Conservation (phyloP, 2,329 filamentous ascomycete genomes). For the Aspergillus tubingensis region DNA sequence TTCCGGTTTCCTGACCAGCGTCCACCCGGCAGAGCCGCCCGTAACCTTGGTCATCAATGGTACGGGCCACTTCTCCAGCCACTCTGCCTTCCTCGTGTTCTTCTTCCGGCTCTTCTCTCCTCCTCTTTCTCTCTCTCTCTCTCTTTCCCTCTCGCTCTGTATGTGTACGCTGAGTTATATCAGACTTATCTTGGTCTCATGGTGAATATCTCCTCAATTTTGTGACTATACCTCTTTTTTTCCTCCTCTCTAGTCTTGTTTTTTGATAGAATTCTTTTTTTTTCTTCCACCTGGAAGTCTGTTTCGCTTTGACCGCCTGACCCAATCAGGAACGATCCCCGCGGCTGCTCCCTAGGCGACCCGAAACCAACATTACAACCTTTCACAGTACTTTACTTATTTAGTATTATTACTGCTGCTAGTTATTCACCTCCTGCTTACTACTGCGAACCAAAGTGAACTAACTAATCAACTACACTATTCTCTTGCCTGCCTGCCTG, state of each 20-base stretch:
- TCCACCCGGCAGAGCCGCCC: constrained; percentile 19
- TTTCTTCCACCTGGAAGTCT: background rate
- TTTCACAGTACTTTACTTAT: too few relatives aligned
- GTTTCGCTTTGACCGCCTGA: constrained; percentile 1
- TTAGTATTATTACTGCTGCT: too few relatives aligned
- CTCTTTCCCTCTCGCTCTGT: background rate
- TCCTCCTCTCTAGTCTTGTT: background rate
- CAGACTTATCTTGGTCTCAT: too few relatives aligned
- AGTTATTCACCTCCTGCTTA: constrained; percentile 5
- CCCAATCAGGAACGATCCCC: constrained; percentile 4
- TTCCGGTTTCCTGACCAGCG: constrained; percentile 7
- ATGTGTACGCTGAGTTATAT: too few relatives aligned
- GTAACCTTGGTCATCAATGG: constrained; percentile 9
- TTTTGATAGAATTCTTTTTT: background rate
- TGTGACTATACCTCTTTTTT: background rate
- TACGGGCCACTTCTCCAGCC: constrained; percentile 17
- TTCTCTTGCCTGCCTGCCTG: constrained; percentile 5
- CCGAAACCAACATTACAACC: background rate
- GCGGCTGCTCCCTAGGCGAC: background rate
- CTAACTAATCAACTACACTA: background rate
- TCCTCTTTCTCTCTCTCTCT: constrained; percentile 7
- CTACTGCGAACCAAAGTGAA: background rate
- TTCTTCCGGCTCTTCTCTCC: constrained; percentile 3
- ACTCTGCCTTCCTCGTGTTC: constrained; percentile 18
- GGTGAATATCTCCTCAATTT: background rate